Percentiles rank a stretch among this genome's conserved stretches.
Evolutionary conservation across 2,329 filamentous ascomycete genomes (phyloP).

Genomic region (Chaetomiaceae sp.): DNA sequence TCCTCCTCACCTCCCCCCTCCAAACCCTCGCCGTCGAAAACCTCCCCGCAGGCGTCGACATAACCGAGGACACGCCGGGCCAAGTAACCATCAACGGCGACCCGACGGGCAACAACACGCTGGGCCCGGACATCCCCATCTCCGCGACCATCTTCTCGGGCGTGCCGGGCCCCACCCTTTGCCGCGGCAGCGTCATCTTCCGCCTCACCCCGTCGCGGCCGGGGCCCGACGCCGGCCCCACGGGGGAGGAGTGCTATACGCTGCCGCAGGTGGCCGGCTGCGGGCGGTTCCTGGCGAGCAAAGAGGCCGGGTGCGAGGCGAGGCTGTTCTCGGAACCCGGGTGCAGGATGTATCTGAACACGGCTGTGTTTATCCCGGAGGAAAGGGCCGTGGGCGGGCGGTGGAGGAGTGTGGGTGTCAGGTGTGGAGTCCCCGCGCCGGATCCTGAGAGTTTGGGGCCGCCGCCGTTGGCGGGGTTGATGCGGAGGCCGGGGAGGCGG

Average conservation of each 20-base stretch:
- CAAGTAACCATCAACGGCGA: constrained; percentile 41
- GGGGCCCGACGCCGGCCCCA: constrained; percentile 14
- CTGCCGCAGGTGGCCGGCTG: constrained; percentile 33
- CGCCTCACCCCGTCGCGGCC: constrained; percentile 26
- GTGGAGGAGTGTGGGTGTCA: constrained; percentile 35
- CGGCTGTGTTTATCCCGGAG: constrained; percentile 37
- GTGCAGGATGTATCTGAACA: constrained; percentile 34
- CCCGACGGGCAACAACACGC: constrained; percentile 35
- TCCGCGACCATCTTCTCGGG: constrained; percentile 42
- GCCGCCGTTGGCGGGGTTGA: constrained; percentile 26
- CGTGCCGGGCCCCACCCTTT: constrained; percentile 34
- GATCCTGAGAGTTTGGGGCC: constrained; percentile 25
- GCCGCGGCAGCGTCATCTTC: constrained; percentile 32
- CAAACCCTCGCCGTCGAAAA: constrained; percentile 5
- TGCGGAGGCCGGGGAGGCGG: constrained; percentile 8
- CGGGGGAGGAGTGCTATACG: constrained; percentile 34
- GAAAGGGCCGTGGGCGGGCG: constrained; percentile 32
- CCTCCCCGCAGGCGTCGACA: constrained; percentile 18
- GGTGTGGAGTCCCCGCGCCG: constrained; percentile 32
- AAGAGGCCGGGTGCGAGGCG: constrained; percentile 37
- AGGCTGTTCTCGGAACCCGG: constrained; percentile 34
- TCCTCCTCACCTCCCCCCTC: neutral
- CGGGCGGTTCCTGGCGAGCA: constrained; percentile 35
- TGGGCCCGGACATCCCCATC: constrained; percentile 43
- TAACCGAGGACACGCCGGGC: constrained; percentile 25